Percentiles rank a stretch among this genome's conserved stretches.
phyloP scores from a whole-genome alignment of 306 rosid species.

The Medicago arabica region DNA sequence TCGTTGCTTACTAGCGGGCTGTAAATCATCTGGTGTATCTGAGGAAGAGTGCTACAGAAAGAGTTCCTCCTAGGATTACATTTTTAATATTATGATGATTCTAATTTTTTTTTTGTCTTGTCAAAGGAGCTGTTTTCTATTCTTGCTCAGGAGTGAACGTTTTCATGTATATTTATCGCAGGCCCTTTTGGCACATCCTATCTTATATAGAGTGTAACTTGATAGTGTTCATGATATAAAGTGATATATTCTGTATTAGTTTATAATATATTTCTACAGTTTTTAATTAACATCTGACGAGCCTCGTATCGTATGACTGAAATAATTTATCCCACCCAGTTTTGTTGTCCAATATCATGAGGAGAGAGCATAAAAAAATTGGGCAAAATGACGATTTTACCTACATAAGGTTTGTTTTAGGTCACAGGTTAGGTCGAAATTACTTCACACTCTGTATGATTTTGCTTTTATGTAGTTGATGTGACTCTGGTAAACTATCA shows the following conservation, averaged over 20 bases:
- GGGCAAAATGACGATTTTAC: no score
- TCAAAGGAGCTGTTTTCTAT: conserved; percentile 54
- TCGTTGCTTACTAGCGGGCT: conserved; percentile 43
- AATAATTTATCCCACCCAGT: no score
- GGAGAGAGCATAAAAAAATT: no score
- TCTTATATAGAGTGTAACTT: conserved; percentile 1
- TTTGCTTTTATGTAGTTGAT: no score
- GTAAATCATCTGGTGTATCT: conserved; percentile 49
- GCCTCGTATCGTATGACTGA: no score
- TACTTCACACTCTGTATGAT: no score
- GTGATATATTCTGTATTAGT: no score
- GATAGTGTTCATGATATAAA: conserved; percentile 24
- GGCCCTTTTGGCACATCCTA: conserved; percentile 21
- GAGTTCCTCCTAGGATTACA: conserved; percentile 48
- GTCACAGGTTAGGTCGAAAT: no score
- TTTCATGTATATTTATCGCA: conserved; percentile 52
- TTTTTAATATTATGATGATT: conserved; percentile 34
- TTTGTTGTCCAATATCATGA: no score
- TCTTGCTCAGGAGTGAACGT: conserved; percentile 42
- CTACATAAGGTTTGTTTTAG: no score
- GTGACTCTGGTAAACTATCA: background rate
- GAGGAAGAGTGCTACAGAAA: conserved; percentile 52
- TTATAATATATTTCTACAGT: no score
- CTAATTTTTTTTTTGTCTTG: conserved; percentile 32
- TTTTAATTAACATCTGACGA: no score